Evolutionary conservation across 805 yeast species (phyloP).

Genomic region (Cyberlindnera maclurae): DNA sequence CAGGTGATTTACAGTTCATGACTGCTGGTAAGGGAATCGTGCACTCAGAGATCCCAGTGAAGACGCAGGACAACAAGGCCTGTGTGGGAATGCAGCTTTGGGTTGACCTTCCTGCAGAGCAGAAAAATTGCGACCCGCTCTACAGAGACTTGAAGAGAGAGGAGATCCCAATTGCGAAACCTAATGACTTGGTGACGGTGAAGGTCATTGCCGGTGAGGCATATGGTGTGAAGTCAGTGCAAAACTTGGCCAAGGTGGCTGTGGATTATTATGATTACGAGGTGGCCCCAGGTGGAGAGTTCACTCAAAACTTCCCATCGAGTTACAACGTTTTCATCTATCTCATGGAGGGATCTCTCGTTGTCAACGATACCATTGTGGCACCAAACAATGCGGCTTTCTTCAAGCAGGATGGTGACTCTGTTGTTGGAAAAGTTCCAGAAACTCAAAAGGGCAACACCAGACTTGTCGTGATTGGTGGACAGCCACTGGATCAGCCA

Average conservation of each 20-base stretch:
- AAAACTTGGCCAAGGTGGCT: slow-evolving; percentile 78
- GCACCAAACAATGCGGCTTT: slow-evolving; percentile 48
- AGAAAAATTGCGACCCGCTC: slow-evolving; percentile 61
- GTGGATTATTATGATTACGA: slow-evolving; percentile 63
- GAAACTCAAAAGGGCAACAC: slow-evolving; percentile 35
- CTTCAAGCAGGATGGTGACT: slow-evolving; percentile 65
- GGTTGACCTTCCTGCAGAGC: slow-evolving; percentile 70
- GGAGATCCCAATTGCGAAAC: slow-evolving; percentile 66
- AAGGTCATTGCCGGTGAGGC: slow-evolving; percentile 73
- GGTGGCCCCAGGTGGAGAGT: slow-evolving; percentile 57
- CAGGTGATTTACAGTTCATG: slow-evolving; percentile 91
- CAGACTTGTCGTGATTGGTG: slow-evolving; percentile 68
- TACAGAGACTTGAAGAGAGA: slow-evolving; percentile 67
- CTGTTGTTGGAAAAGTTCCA: slow-evolving; percentile 45
- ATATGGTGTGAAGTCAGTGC: slow-evolving; percentile 66
- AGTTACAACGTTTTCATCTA: slow-evolving; percentile 70
- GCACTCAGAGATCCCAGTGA: slow-evolving; percentile 81
- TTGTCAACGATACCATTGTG: slow-evolving; percentile 35
- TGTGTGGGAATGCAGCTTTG: slow-evolving; percentile 74
- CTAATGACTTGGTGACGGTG: slow-evolving; percentile 56
- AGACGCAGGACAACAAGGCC: slow-evolving; percentile 39
- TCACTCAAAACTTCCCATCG: slow-evolving; percentile 52
- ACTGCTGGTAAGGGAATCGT: slow-evolving; percentile 87
- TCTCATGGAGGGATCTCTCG: slow-evolving; percentile 52
- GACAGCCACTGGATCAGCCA: slow-evolving; percentile 64